Conservation (phyloP, 768 basidiomycete genomes). For the Strobilomyces echinocephalus region DNA sequence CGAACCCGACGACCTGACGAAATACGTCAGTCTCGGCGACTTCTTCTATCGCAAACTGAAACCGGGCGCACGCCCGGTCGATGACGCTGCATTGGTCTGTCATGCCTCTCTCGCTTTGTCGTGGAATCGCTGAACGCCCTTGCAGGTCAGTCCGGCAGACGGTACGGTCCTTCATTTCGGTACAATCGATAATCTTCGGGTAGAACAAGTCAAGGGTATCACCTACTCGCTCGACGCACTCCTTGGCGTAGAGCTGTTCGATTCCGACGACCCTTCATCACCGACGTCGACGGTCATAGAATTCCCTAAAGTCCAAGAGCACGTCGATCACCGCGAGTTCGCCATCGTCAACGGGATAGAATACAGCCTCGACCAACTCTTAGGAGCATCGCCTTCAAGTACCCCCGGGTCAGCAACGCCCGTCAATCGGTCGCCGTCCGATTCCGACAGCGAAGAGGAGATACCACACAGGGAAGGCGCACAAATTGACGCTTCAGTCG, state of each 20-base stretch:
- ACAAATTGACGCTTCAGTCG: conserved; percentile 72
- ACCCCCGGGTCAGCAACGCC: conserved; percentile 40
- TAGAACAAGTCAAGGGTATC: conserved; percentile 97
- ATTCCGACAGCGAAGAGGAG: conserved; percentile 21
- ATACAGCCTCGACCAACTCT: conserved; percentile 86
- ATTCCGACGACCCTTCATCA: conserved; percentile 41
- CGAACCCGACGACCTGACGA: conserved; percentile 68
- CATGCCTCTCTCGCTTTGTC: background rate
- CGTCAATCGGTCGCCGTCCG: conserved; percentile 10
- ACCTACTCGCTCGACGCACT: conserved; percentile 95
- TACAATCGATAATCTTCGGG: conserved; percentile 66
- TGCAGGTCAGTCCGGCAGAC: conserved; percentile 88
- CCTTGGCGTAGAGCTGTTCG: conserved; percentile 62
- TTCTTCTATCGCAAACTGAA: conserved; percentile 93
- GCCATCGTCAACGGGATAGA: conserved; percentile 96
- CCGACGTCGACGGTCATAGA: conserved; percentile 38
- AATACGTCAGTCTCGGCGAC: conserved; percentile 83
- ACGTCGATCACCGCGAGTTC: conserved; percentile 84
- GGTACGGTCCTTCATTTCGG: conserved; percentile 92
- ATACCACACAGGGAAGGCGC: conserved; percentile 56
- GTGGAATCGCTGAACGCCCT: background rate
- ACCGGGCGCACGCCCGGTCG: conserved; percentile 77
- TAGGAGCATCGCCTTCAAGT: conserved; percentile 50
- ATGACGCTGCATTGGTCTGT: conserved; percentile 64
- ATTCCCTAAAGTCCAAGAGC: conserved; percentile 43